These are phyloP conservation scores for Lentithecium fluviatile DNA, from an alignment of 495 filamentous ascomycete species.

Conservation along the genomic window DNA sequence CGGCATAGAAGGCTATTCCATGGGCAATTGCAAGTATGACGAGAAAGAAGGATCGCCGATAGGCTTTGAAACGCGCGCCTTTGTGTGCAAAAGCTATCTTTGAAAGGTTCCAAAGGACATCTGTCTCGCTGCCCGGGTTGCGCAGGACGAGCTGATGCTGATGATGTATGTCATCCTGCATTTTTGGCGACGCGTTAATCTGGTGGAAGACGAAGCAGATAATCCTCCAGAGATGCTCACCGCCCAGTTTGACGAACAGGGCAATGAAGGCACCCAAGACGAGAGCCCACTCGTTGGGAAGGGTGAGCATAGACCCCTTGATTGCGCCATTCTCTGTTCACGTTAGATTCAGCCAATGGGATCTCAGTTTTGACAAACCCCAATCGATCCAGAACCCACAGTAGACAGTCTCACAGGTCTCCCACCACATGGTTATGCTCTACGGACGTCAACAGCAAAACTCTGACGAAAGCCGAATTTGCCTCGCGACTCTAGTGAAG, in stretches of 20 bases:
- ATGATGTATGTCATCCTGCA: conserved; percentile 15
- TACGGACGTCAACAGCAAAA: no score
- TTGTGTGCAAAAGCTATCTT: conserved; percentile 6
- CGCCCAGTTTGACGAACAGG: conserved; percentile 18
- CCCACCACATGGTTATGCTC: conserved; percentile 3
- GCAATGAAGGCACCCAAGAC: conserved; percentile 20
- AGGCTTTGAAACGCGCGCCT: conserved; percentile 3
- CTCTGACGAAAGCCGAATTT: no score
- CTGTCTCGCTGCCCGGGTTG: conserved; percentile 2
- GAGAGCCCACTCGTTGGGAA: conserved; percentile 11
- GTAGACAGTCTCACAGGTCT: conserved; percentile 5
- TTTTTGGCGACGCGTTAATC: not conserved
- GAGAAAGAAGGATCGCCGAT: not conserved
- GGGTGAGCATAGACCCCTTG: conserved; percentile 18
- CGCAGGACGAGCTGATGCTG: conserved; percentile 22
- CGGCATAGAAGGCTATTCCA: conserved; percentile 6
- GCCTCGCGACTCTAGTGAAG: no score
- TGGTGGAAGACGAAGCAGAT: conserved; percentile 22
- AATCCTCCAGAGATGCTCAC: conserved; percentile 15
- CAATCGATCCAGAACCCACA: conserved; percentile 23
- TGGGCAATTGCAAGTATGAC: conserved; percentile 3
- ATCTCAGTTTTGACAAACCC: not conserved
- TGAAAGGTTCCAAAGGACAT: not conserved
- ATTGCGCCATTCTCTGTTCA: not conserved
- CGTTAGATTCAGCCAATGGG: not conserved